These are phyloP conservation scores for Catharanthus roseus DNA, from an alignment of 257 asterid genomes.

Conservation along the genomic window DNA sequence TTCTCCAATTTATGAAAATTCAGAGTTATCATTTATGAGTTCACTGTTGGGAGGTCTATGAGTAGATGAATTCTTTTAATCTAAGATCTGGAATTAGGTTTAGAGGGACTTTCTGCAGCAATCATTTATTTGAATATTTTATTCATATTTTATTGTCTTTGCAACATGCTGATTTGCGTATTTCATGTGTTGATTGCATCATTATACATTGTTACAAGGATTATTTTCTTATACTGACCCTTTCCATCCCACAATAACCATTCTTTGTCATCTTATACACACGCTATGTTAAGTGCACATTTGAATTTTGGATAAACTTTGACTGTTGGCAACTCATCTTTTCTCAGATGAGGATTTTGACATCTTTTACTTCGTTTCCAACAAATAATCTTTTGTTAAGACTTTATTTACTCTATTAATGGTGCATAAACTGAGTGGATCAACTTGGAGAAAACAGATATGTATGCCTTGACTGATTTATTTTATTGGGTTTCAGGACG, in stretches of 20 bases:
- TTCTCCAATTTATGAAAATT: background rate
- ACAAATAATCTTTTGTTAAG: background rate
- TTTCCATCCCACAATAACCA: background rate
- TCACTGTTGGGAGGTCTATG: too few relatives aligned
- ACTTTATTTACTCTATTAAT: background rate
- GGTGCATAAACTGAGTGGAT: background rate
- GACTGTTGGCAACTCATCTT: too few relatives aligned
- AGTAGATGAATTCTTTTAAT: background rate
- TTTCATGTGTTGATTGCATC: background rate
- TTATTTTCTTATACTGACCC: background rate
- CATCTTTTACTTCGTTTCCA: background rate
- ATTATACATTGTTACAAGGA: background rate
- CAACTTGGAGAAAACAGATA: background rate
- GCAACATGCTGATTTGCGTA: background rate
- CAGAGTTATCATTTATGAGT: background rate
- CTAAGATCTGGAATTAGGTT: background rate
- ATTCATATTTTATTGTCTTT: background rate
- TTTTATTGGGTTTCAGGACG: constrained; percentile 27
- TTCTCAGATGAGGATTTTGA: background rate
- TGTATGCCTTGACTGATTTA: background rate
- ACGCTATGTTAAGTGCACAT: background rate
- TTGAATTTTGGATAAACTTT: background rate
- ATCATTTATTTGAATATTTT: background rate
- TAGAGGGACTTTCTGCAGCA: background rate
- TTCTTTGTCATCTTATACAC: background rate